phyloP scores from a whole-genome alignment of 371 early-diverging fungal genomes.

The Zychaea mexicana region DNA sequence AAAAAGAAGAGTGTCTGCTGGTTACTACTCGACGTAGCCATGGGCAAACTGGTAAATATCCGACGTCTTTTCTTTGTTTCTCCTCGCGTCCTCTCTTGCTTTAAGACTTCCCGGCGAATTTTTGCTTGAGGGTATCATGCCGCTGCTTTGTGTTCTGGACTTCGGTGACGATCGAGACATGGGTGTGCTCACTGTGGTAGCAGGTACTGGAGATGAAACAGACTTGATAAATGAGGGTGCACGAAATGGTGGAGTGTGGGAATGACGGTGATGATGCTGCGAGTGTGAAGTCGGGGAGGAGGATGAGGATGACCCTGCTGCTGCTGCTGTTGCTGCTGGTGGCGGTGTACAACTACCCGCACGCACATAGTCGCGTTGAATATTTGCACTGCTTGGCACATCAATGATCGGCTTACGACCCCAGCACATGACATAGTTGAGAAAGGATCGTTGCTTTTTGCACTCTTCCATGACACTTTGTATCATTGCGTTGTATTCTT shows the following conservation, averaged over 20 bases:
- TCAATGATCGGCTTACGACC: slow-evolving; percentile 34
- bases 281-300: not conserved
- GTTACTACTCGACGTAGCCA: slow-evolving; percentile 26
- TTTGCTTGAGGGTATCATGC: not conserved
- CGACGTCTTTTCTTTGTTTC: slow-evolving; percentile 23
- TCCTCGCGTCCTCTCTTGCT: not conserved
- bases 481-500: not conserved
- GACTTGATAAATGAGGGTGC: not conserved
- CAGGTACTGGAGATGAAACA: not conserved
- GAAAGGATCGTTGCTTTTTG: slow-evolving; percentile 20
- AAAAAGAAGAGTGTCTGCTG: not conserved
- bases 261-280: not conserved
- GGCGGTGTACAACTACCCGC: slow-evolving; percentile 8
- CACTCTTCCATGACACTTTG: slow-evolving; percentile 15
- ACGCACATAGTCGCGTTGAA: not conserved
- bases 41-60: slow-evolving; percentile 38
- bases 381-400: slow-evolving; percentile 1
- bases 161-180: not conserved
- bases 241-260: not conserved
- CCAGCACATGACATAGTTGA: slow-evolving; percentile 41
- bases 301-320: not conserved
- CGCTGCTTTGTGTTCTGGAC: not conserved
- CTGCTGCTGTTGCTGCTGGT: not conserved
- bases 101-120: not conserved
- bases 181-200: not conserved